Conservation (phyloP, 768 basidiomycete species). For the Candolleomyces eurysporus region DNA sequence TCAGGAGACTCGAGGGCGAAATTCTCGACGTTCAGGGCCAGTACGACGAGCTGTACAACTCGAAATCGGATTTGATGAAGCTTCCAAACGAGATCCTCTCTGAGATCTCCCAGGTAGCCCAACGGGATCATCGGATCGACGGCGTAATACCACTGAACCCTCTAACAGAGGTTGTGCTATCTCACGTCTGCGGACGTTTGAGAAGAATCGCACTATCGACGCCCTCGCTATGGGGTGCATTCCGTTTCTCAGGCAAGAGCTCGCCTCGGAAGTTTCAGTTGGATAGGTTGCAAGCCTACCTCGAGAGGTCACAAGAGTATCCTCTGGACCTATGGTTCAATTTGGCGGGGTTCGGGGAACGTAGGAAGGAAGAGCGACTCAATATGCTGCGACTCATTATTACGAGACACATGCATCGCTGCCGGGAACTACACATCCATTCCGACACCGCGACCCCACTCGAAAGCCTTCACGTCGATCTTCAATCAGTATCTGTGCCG, state of each 20-base stretch:
- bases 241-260: background rate
- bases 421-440: background rate
- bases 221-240: background rate
- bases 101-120: constrained; percentile 14
- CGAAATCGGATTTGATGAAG: constrained; percentile 6
- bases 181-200: constrained; percentile 22
- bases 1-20: constrained; percentile 4
- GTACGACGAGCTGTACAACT: constrained; percentile 18
- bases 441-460: constrained; percentile 2
- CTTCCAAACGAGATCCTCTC: constrained; percentile 19
- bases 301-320: background rate
- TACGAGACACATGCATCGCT: background rate
- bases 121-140: background rate
- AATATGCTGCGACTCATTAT: background rate
- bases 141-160: background rate
- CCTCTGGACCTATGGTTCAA: background rate
- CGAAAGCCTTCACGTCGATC: background rate
- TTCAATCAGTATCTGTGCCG: constrained; percentile 8
- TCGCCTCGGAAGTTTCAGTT: background rate
- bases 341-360: background rate
- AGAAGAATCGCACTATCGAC: background rate
- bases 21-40: constrained; percentile 13
- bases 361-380: background rate
- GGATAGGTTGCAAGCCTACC: background rate
- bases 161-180: constrained; percentile 15